Base-by-base conservation (phyloP, 352 stramenopile species). In the Pilasporangium apinafurcum region DNA sequence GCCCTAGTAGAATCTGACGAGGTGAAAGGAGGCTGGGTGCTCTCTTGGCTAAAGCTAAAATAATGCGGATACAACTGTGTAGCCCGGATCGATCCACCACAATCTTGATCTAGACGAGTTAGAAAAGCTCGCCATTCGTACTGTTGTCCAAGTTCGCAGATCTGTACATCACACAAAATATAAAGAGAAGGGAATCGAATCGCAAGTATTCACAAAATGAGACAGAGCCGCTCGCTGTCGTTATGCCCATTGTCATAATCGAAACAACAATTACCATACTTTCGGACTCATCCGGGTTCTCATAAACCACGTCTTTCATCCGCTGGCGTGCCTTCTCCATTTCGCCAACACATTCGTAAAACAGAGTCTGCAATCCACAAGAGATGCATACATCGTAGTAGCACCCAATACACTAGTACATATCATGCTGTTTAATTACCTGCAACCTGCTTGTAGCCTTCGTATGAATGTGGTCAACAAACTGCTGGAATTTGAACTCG, bases 321-420 rank as follows among this genome's bases (percentile, higher is more conserved):
- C 57, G 53, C 24, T 55, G 27, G 1, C 71, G 34, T 14, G 57
- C 64, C 34, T 66, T 69, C 49, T 68, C 62, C 40, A 69, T 65
- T 48, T 75, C 64, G 31, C 50, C 58, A 24, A 67, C 48, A 38
- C 64, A 72, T 38, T 75, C 64, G 21, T 47, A 65, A 26, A 72
- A 54, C 10, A 75, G 24, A 5, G 45, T 62, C 64, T 75, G 26
- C 6, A 16, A 20, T 29, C 22, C 39, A 27, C 20, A 34, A 2
- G 20, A 14, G 12, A 8, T 20, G 14, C n/a, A 37, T 33, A 16
- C 6, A 1, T 37, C 7, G 6, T 8, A 2, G 16, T 24, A 9
- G 32, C 32, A 16, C 22, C n/a, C n/a, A n/a, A n/a, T n/a, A n/a
- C 20, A 9, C 12, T 6, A 17, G 5, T 31, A 18, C 5, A 12